Conservation (phyloP, 202 grass and related monocot species). For the Schoenoplectus triqueter region DNA sequence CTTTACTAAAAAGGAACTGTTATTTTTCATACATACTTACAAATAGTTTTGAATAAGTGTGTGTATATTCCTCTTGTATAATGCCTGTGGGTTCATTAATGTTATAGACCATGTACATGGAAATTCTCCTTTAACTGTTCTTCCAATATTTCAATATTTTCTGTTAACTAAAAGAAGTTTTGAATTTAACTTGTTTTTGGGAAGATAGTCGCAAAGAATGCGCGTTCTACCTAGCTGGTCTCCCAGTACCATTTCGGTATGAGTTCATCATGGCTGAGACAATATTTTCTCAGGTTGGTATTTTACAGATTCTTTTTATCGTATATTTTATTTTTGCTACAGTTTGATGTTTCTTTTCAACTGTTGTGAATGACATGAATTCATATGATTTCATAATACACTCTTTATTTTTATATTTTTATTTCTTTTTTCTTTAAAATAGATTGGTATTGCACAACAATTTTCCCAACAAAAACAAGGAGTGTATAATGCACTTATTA, state of each 20-base stretch:
- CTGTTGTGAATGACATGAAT: conserved; percentile 27
- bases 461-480: conserved; percentile 15
- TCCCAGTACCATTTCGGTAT: conserved; percentile 91
- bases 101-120: background rate
- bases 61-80: background rate
- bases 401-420: background rate
- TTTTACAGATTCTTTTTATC: background rate
- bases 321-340: conserved; percentile 5
- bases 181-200: conserved; percentile 57
- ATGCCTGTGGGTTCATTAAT: conserved; percentile 13
- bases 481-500: background rate
- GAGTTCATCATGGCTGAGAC: conserved; percentile 99
- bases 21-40: conserved; percentile 30
- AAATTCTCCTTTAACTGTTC: conserved; percentile 32
- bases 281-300: conserved; percentile 96
- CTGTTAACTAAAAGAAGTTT: conserved; percentile 35
- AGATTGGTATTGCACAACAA: background rate
- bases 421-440: background rate
- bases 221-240: conserved; percentile 89
- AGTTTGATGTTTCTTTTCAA: conserved; percentile 2
- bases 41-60: conserved; percentile 12
- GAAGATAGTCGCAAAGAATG: conserved; percentile 99
- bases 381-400: background rate
- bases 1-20: conserved; percentile 2
- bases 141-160: conserved; percentile 36